phyloP scores from a whole-genome alignment of 2,329 filamentous ascomycete species.

The Xylaria sp. region DNA sequence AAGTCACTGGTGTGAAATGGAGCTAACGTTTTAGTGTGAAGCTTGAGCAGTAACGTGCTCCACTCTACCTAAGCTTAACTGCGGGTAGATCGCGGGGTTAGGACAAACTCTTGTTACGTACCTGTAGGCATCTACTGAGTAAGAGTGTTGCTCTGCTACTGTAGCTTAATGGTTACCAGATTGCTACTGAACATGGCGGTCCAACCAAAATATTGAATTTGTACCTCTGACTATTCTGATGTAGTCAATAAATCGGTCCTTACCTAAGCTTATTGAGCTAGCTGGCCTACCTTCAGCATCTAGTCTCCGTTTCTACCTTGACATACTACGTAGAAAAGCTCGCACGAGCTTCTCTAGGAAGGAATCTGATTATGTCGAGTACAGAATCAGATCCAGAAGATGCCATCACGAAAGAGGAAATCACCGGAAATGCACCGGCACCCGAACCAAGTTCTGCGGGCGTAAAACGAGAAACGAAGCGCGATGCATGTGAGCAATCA shows the following conservation, averaged over 20 bases:
- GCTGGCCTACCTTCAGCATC: neutral
- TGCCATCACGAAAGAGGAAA: constrained; percentile 56
- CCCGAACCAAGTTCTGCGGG: constrained; percentile 40
- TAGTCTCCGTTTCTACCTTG: neutral
- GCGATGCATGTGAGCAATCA: constrained; percentile 56
- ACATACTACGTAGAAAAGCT: neutral
- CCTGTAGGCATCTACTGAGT: neutral
- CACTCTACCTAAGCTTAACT: no score
- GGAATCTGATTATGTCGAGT: constrained; percentile 38
- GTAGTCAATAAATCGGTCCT: constrained; percentile 5
- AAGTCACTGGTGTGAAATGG: neutral
- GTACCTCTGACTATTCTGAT: neutral
- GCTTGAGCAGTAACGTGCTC: neutral
- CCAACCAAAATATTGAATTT: neutral
- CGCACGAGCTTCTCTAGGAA: neutral
- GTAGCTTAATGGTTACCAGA: neutral
- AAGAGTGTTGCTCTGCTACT: neutral
- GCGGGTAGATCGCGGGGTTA: neutral
- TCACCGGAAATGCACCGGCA: constrained; percentile 50
- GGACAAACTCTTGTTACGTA: neutral
- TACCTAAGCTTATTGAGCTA: neutral
- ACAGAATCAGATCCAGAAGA: constrained; percentile 50
- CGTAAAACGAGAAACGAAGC: constrained; percentile 44
- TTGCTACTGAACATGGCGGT: neutral
- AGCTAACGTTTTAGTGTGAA: neutral